phyloP scores from a whole-genome alignment of 2,329 filamentous ascomycete species.

The Coniochaeta sp. region DNA sequence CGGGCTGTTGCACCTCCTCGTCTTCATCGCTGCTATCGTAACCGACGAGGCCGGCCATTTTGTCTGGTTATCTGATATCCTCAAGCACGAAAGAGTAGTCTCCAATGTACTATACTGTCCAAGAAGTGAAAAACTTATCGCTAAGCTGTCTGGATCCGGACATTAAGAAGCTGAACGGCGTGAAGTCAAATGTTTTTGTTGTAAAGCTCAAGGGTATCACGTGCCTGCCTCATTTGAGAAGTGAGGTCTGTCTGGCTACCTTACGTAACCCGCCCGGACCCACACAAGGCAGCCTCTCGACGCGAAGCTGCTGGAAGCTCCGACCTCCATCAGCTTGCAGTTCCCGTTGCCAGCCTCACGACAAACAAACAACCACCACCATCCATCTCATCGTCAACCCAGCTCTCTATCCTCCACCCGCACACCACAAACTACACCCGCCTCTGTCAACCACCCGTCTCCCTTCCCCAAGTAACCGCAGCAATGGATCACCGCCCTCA shows the following conservation, averaged over 20 bases:
- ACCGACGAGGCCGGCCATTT: slow-evolving; percentile 38
- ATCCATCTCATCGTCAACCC: not conserved
- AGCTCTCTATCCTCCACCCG: too few relatives aligned
- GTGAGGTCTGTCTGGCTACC: not conserved
- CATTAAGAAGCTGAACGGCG: too few relatives aligned
- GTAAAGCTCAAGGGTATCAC: slow-evolving; percentile 2
- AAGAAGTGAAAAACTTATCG: too few relatives aligned
- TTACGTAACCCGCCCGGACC: slow-evolving; percentile 1
- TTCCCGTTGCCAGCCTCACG: too few relatives aligned
- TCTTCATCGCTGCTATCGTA: slow-evolving; percentile 49
- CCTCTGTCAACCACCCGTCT: not conserved
- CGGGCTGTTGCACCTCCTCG: slow-evolving; percentile 20
- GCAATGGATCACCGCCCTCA: slow-evolving; percentile 67
- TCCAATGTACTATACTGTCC: too few relatives aligned
- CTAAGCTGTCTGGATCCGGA: too few relatives aligned
- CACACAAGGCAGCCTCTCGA: slow-evolving; percentile 20
- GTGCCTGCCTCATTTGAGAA: not conserved
- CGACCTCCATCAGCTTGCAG: slow-evolving; percentile 14
- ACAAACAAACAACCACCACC: slow-evolving; percentile 6
- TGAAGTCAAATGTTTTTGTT: not conserved
- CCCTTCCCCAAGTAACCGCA: slow-evolving; percentile 10
- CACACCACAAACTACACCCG: too few relatives aligned
- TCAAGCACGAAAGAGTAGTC: not conserved
- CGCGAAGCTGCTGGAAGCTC: slow-evolving; percentile 22
- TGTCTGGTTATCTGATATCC: slow-evolving; percentile 1